Evolutionary conservation across 805 yeast species (phyloP).

Genomic region (Saccharomycopsis amapae): DNA sequence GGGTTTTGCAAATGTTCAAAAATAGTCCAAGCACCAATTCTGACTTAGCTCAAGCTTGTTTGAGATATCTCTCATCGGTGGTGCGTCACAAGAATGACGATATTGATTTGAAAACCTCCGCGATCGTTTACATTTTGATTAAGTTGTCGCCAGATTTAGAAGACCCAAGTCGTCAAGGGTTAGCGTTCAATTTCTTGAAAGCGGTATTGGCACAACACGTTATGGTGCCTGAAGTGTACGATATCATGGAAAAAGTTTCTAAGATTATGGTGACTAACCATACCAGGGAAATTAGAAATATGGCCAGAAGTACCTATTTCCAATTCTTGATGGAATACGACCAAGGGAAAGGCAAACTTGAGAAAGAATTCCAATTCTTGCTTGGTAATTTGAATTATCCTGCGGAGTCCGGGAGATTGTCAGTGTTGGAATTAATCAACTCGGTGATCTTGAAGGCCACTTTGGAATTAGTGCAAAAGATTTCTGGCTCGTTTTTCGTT

Average conservation of each 20-base stretch:
- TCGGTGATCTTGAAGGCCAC: constrained; percentile 62
- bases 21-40: constrained; percentile 72
- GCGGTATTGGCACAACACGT: constrained; percentile 69
- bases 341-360: constrained; percentile 79
- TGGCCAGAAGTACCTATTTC: constrained; percentile 74
- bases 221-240: constrained; percentile 83
- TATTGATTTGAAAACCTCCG: constrained; percentile 57
- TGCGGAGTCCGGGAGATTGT: constrained; percentile 77
- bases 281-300: constrained; percentile 71
- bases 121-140: constrained; percentile 64
- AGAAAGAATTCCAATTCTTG: constrained; percentile 73
- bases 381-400: constrained; percentile 79
- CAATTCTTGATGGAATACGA: constrained; percentile 91
- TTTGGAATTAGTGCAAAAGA: constrained; percentile 46
- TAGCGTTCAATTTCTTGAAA: constrained; percentile 77
- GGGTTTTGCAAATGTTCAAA: constrained; percentile 54
- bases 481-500: constrained; percentile 74
- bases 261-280: constrained; percentile 88
- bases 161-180: constrained; percentile 82
- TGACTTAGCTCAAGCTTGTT: constrained; percentile 72
- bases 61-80: constrained; percentile 65
- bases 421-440: constrained; percentile 83
- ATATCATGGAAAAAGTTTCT: constrained; percentile 73
- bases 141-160: constrained; percentile 80
- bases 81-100: constrained; percentile 58